Percentiles rank a stretch among this genome's conserved stretches.
Evolutionary conservation across 768 basidiomycete species (phyloP).

Genomic region (Leccinum variicolor): DNA sequence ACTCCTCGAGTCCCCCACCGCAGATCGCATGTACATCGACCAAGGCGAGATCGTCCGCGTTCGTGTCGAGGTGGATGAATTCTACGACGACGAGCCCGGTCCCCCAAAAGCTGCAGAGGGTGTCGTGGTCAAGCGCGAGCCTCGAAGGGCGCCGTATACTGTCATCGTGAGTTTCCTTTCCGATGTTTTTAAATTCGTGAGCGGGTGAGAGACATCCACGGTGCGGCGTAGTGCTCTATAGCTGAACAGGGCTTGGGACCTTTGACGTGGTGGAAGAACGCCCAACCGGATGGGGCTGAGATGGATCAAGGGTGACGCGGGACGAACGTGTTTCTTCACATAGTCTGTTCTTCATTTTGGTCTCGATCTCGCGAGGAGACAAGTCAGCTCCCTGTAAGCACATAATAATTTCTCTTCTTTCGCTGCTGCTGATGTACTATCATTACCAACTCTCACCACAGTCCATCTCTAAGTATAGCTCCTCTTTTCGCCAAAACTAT

Average conservation of each 20-base stretch:
- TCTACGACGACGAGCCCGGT: slow-evolving; percentile 83
- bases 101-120: slow-evolving; percentile 75
- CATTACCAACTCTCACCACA: background rate
- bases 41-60: slow-evolving; percentile 71
- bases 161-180: slow-evolving; percentile 54
- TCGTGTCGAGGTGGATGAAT: slow-evolving; percentile 78
- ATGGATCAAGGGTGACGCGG: slow-evolving; percentile 37
- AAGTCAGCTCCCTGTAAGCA: slow-evolving; percentile 1
- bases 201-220: background rate
- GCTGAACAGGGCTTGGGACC: slow-evolving; percentile 81
- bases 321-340: background rate
- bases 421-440: background rate
- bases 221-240: slow-evolving; percentile 65
- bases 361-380: background rate
- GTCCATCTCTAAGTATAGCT: background rate
- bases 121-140: slow-evolving; percentile 51
- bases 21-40: slow-evolving; percentile 80
- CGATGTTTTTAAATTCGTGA: background rate
- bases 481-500: background rate
- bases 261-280: slow-evolving; percentile 68
- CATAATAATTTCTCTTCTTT: background rate
- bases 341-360: background rate
- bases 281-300: slow-evolving; percentile 38
- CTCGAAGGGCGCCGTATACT: slow-evolving; percentile 59
- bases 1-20: slow-evolving; percentile 63